A percentile compares a stretch with the other conserved stretches of the same genome.
phyloP scores from a whole-genome alignment of 768 basidiomycete genomes.

The Calocybe gangraenosa region DNA sequence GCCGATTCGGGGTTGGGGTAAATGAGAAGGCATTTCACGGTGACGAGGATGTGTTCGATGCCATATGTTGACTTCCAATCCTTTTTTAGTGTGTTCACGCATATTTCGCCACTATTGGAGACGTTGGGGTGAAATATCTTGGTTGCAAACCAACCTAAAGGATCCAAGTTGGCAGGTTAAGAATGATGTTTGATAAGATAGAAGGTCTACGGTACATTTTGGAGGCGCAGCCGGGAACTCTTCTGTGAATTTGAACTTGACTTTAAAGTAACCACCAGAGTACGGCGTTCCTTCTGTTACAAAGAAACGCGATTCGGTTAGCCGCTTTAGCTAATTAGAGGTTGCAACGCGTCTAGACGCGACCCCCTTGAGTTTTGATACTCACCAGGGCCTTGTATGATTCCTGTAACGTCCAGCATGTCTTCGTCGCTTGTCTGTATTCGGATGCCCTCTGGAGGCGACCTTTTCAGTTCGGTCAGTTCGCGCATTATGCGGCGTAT shows the following conservation, averaged over 20 bases:
- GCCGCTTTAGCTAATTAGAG: conserved; percentile 10
- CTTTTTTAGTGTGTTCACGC: conserved; percentile 96
- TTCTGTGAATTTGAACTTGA: conserved; percentile 85
- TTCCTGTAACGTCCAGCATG: conserved; percentile 81
- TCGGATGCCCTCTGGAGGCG: conserved; percentile 90
- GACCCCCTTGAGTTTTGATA: conserved; percentile 14
- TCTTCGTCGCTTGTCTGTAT: conserved; percentile 84
- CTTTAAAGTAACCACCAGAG: conserved; percentile 62
- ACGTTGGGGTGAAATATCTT: conserved; percentile 99
- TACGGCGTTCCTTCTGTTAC: conserved; percentile 59
- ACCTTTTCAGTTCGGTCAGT: conserved; percentile 72
- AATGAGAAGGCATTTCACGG: conserved; percentile 92
- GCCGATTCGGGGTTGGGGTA: conserved; percentile 97
- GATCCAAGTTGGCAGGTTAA: conserved; percentile 12
- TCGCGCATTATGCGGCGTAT: conserved; percentile 89
- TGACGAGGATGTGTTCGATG: conserved; percentile 86
- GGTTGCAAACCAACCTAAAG: conserved; percentile 82
- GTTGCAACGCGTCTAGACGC: conserved; percentile 16
- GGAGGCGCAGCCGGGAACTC: conserved; percentile 94
- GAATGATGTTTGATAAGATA: neutral
- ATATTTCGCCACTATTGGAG: conserved; percentile 85
- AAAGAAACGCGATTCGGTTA: conserved; percentile 21
- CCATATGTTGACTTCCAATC: conserved; percentile 94
- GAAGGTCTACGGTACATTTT: conserved; percentile 63
- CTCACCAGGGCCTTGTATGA: conserved; percentile 89